Percentiles rank a stretch among this genome's conserved stretches.
Conservation (phyloP, 176 grass and related monocot species). For the Carex cristatella region DNA sequence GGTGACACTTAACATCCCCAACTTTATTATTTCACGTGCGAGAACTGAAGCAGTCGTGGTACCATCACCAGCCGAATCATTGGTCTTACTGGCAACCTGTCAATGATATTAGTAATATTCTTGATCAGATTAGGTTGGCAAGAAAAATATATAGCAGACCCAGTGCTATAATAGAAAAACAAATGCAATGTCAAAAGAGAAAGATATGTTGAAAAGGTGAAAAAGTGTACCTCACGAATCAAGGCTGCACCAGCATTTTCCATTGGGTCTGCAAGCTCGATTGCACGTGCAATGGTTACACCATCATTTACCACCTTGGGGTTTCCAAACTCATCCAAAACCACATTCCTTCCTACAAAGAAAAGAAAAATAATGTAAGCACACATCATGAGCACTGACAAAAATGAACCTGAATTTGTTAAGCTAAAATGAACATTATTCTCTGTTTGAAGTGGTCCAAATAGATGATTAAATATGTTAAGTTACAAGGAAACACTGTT, state of each 20-base stretch:
- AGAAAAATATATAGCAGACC: neutral
- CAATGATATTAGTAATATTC: neutral
- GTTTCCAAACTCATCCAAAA: conserved; percentile 82
- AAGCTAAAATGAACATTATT: neutral
- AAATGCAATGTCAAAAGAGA: neutral
- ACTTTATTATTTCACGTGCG: conserved; percentile 79
- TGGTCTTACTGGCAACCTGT: conserved; percentile 95
- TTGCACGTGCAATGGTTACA: conserved; percentile 78
- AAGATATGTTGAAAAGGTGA: neutral
- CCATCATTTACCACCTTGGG: conserved; percentile 92
- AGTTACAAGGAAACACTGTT: neutral
- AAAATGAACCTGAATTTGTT: neutral
- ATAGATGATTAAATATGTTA: neutral
- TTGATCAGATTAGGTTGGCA: neutral
- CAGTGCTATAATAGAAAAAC: neutral
- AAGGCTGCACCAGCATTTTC: conserved; percentile 86
- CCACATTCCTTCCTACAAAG: conserved; percentile 75
- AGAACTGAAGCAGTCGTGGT: conserved; percentile 87
- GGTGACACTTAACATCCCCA: conserved; percentile 70
- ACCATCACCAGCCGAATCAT: conserved; percentile 83
- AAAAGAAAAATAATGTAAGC: conserved; percentile 1
- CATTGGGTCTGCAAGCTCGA: conserved; percentile 89
- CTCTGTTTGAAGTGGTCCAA: neutral
- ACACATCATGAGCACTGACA: neutral
- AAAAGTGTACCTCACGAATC: conserved; percentile 62